These are phyloP conservation scores for Smittium mucronatum DNA, from an alignment of 371 early-diverging fungal species.

Conservation along the genomic window DNA sequence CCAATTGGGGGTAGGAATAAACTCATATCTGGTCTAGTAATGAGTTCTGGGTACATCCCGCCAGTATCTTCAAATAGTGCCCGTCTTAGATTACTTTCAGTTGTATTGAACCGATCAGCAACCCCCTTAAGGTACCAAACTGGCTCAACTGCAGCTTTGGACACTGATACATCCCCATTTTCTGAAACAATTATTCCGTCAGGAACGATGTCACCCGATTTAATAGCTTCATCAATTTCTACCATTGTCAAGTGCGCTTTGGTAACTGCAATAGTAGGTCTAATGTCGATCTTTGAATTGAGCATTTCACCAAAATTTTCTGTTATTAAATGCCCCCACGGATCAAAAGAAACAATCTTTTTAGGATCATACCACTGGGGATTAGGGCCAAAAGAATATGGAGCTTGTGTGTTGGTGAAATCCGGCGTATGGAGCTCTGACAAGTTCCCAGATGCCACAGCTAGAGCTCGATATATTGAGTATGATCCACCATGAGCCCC, in stretches of 20 bases:
- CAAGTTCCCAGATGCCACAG: constrained; percentile 83
- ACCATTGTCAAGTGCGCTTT: constrained; percentile 88
- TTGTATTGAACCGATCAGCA: constrained; percentile 76
- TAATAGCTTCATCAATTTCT: constrained; percentile 71
- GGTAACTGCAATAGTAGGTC: constrained; percentile 90
- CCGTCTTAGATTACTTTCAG: constrained; percentile 69
- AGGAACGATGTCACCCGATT: constrained; percentile 43
- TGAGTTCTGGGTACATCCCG: constrained; percentile 93
- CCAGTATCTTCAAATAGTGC: constrained; percentile 78
- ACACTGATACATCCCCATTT: constrained; percentile 72
- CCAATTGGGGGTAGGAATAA: constrained; percentile 92
- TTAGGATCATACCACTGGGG: constrained; percentile 73
- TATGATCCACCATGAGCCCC: constrained; percentile 93
- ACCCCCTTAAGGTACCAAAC: constrained; percentile 94
- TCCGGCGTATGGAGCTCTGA: constrained; percentile 72
- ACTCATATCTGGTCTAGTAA: constrained; percentile 86
- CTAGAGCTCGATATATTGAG: constrained; percentile 82
- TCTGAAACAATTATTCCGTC: constrained; percentile 76
- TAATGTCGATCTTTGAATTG: constrained; percentile 64
- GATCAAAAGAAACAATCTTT: constrained; percentile 89
- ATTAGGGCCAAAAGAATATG: constrained; percentile 68
- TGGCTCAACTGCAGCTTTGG: constrained; percentile 92
- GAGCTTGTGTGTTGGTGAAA: constrained; percentile 78
- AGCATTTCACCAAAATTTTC: constrained; percentile 47
- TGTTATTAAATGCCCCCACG: constrained; percentile 75